Conservation (phyloP, 306 rosid species). For the Aeschynomene evenia region DNA sequence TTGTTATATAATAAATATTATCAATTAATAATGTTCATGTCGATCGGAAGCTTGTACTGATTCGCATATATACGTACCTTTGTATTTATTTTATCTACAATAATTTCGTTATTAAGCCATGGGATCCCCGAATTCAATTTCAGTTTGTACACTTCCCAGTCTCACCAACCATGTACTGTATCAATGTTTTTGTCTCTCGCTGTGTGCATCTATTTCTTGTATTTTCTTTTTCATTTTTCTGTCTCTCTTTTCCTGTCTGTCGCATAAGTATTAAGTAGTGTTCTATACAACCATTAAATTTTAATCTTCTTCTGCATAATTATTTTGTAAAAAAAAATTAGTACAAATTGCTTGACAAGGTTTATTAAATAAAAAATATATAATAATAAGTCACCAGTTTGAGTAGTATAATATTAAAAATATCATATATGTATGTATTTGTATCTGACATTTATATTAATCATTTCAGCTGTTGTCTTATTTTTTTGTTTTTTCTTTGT, state of each 20-base stretch:
- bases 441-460: too few relatives aligned
- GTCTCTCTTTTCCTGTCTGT: background rate
- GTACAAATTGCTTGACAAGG: too few relatives aligned
- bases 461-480: too few relatives aligned
- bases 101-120: background rate
- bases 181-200: background rate
- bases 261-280: background rate
- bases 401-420: too few relatives aligned
- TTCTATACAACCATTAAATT: too few relatives aligned
- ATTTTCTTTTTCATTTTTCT: background rate
- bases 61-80: slow-evolving; percentile 15
- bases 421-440: too few relatives aligned
- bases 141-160: background rate
- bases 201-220: background rate
- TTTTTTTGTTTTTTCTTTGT: too few relatives aligned
- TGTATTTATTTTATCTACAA: background rate
- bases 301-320: too few relatives aligned
- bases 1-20: too few relatives aligned
- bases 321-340: too few relatives aligned
- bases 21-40: background rate
- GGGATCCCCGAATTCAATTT: background rate
- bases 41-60: background rate
- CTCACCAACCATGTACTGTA: background rate
- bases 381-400: too few relatives aligned
- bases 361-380: too few relatives aligned